Conservation (phyloP, 2,329 filamentous ascomycete species). For the Chaetothyriales sp. region DNA sequence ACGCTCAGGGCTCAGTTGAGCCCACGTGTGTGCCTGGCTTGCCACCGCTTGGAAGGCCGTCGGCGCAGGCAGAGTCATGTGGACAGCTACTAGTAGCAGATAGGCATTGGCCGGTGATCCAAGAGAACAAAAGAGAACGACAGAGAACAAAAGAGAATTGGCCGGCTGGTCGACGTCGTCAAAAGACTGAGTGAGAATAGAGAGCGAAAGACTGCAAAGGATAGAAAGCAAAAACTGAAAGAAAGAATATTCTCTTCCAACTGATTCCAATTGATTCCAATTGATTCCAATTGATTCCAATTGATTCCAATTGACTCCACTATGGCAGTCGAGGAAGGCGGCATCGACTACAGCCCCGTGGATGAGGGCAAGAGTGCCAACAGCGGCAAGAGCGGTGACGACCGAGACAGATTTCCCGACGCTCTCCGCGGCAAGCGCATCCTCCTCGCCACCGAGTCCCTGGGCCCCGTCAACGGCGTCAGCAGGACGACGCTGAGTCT, state of each 20-base stretch:
- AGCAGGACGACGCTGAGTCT: conserved; percentile 55
- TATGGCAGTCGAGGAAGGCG: too few relatives aligned
- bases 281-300: too few relatives aligned
- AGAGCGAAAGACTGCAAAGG: too few relatives aligned
- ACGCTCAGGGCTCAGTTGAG: neutral
- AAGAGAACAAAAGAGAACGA: too few relatives aligned
- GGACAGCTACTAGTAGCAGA: neutral
- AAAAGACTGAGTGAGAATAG: too few relatives aligned
- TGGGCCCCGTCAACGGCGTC: conserved; percentile 59
- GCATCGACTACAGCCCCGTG: too few relatives aligned
- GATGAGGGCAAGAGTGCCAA: too few relatives aligned
- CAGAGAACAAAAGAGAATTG: neutral
- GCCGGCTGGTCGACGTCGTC: neutral
- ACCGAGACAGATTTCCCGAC: conserved; percentile 24
- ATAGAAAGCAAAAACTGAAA: too few relatives aligned
- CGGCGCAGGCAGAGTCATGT: neutral
- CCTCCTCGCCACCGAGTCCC: conserved; percentile 54
- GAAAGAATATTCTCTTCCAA: too few relatives aligned
- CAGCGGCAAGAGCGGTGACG: too few relatives aligned
- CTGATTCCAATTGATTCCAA: too few relatives aligned
- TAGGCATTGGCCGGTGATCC: neutral
- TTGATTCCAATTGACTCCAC: too few relatives aligned
- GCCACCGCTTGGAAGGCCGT: neutral
- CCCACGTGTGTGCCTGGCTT: neutral
- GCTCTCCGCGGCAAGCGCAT: conserved; percentile 46